Conservation (phyloP, 768 basidiomycete genomes). For the Pisolithus marmoratus region DNA sequence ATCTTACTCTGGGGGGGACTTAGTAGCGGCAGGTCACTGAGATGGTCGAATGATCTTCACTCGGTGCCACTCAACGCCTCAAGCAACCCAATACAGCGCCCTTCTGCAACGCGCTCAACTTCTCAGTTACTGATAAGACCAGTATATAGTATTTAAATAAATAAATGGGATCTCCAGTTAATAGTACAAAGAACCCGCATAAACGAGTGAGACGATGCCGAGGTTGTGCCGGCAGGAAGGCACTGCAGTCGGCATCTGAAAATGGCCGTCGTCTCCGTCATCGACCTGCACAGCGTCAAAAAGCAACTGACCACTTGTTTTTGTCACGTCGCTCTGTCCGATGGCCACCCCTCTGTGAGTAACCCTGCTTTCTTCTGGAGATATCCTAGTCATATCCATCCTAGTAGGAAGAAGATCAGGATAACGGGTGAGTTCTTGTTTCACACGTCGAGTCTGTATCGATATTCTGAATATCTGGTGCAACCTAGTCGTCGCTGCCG, state of each 20-base stretch:
- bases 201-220: constrained; percentile 16
- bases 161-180: no score
- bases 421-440: constrained; percentile 54
- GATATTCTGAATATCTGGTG: constrained; percentile 1
- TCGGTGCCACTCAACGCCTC: no score
- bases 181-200: no score
- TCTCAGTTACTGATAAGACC: no score
- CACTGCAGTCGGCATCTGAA: constrained; percentile 26
- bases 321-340: neutral
- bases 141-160: no score
- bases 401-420: constrained; percentile 66
- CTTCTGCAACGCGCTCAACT: no score
- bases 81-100: no score
- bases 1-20: constrained; percentile 11
- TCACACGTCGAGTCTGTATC: neutral
- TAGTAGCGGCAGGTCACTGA: no score
- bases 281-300: constrained; percentile 8
- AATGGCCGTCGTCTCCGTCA: constrained; percentile 11
- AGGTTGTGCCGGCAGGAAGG: constrained; percentile 5
- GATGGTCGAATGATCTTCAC: neutral
- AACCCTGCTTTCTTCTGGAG: neutral
- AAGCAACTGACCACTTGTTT: no score
- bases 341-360: constrained; percentile 29
- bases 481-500: constrained; percentile 83
- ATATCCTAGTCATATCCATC: constrained; percentile 9